A percentile compares a stretch with the other conserved stretches of the same genome.
These are phyloP conservation scores for Cladochytrium replicatum DNA, from an alignment of 192 early-diverging fungal genomes.

Conservation along the genomic window DNA sequence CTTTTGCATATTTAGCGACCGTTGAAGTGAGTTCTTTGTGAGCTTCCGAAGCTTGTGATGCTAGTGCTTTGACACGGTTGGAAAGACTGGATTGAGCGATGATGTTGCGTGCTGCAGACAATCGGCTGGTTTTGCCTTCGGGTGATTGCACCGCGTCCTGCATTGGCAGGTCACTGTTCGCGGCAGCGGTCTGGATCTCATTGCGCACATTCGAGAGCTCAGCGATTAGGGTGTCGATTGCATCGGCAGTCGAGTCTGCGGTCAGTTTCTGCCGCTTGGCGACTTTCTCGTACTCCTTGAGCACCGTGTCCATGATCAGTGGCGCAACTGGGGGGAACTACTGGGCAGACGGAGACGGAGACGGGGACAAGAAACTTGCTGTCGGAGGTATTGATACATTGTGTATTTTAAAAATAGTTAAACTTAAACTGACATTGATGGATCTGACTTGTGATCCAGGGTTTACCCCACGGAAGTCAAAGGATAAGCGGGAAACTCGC, in stretches of 20 bases:
- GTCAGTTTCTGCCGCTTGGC: constrained; percentile 48
- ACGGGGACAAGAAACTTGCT: too few relatives aligned
- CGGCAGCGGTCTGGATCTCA: constrained; percentile 19
- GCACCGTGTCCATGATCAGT: constrained; percentile 63
- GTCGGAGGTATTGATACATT: too few relatives aligned
- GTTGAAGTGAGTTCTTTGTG: constrained; percentile 13
- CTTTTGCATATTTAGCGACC: constrained; percentile 15
- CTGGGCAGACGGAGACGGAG: too few relatives aligned
- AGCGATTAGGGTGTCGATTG: constrained; percentile 26
- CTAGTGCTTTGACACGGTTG: constrained; percentile 7
- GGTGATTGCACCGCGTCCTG: too few relatives aligned
- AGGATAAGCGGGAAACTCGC: too few relatives aligned
- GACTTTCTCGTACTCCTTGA: constrained; percentile 54
- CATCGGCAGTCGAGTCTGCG: constrained; percentile 33
- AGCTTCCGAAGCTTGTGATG: constrained; percentile 8
- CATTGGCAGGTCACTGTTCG: too few relatives aligned
- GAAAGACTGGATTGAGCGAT: constrained; percentile 15
- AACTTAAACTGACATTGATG: too few relatives aligned
- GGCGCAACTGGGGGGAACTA: too few relatives aligned
- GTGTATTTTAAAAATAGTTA: too few relatives aligned
- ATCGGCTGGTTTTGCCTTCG: too few relatives aligned
- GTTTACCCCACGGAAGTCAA: too few relatives aligned
- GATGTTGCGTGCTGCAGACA: constrained; percentile 23
- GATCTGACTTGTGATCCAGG: too few relatives aligned
- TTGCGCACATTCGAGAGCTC: constrained; percentile 31